Conservation (phyloP, 495 filamentous ascomycete genomes). For the Trichoderma orchidacearum region DNA sequence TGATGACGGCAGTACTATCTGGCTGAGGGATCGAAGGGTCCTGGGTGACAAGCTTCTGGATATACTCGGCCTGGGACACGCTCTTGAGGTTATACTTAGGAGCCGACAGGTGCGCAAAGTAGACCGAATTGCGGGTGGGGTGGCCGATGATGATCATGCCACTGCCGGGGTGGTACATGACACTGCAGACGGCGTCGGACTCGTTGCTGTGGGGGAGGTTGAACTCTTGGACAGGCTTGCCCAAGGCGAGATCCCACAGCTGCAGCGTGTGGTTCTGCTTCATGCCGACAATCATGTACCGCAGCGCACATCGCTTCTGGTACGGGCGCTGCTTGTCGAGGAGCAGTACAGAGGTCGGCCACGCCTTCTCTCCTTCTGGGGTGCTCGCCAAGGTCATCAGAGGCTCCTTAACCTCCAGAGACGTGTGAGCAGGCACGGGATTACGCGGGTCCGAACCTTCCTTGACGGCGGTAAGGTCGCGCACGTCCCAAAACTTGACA, state of each 20-base stretch:
- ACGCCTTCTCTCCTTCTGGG: conserved; percentile 70
- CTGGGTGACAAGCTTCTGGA: conserved; percentile 59
- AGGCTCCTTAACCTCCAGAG: conserved; percentile 62
- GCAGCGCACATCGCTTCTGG: conserved; percentile 66
- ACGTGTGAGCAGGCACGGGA: conserved; percentile 35
- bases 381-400: conserved; percentile 67
- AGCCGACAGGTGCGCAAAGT: conserved; percentile 87
- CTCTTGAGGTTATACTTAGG: conserved; percentile 72
- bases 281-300: conserved; percentile 93
- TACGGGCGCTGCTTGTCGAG: conserved; percentile 90
- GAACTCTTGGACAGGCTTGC: conserved; percentile 90
- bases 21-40: conserved; percentile 63
- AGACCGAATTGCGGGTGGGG: conserved; percentile 92
- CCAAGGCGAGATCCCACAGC: conserved; percentile 93
- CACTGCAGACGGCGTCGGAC: conserved; percentile 90
- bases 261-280: conserved; percentile 99
- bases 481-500: conserved; percentile 94
- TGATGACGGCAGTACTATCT: conserved; percentile 91
- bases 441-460: conserved; percentile 37
- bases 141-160: conserved; percentile 92
- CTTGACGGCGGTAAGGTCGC: conserved; percentile 49
- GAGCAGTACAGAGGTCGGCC: conserved; percentile 91
- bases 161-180: conserved; percentile 78
- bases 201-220: conserved; percentile 94
- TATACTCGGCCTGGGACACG: conserved; percentile 77